Conservation (phyloP, 352 stramenopile genomes). For the Plasmopara halstedii region DNA sequence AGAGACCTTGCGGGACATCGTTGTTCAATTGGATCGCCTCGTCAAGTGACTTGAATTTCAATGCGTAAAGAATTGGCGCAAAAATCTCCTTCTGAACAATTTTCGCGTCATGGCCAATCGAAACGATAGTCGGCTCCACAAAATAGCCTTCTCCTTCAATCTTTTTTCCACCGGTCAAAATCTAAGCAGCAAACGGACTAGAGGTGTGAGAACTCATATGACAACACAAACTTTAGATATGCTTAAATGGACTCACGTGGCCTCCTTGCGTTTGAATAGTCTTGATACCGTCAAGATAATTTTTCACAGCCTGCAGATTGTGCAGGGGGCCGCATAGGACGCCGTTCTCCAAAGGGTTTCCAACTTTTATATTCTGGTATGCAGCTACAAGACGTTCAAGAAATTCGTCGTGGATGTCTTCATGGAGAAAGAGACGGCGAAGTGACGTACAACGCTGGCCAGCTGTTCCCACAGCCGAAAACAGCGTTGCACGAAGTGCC, state of each 20-base stretch:
- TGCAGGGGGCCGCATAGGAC: slow-evolving; percentile 78
- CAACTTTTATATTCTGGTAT: slow-evolving; percentile 87
- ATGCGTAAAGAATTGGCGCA: slow-evolving; percentile 86
- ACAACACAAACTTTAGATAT: background rate
- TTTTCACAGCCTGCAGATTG: slow-evolving; percentile 72
- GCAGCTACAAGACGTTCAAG: slow-evolving; percentile 71
- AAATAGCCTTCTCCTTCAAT: slow-evolving; percentile 81
- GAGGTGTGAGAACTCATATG: slow-evolving; percentile 1
- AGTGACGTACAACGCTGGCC: slow-evolving; percentile 90
- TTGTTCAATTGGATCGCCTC: slow-evolving; percentile 92
- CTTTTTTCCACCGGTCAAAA: slow-evolving; percentile 81
- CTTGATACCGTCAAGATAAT: slow-evolving; percentile 80
- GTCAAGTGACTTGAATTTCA: slow-evolving; percentile 87
- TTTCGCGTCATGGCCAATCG: slow-evolving; percentile 65
- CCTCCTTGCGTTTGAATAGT: slow-evolving; percentile 83
- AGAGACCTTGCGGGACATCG: slow-evolving; percentile 87
- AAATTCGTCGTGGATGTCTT: slow-evolving; percentile 88
- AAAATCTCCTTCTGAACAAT: slow-evolving; percentile 91
- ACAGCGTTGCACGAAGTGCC: slow-evolving; percentile 83
- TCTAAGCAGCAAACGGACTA: slow-evolving; percentile 28
- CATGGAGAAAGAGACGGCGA: slow-evolving; percentile 87
- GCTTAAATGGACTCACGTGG: slow-evolving; percentile 31
- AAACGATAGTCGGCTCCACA: slow-evolving; percentile 88
- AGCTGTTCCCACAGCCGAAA: slow-evolving; percentile 88
- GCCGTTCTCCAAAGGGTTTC: slow-evolving; percentile 77